Percentiles rank a stretch among this genome's conserved stretches.
These are phyloP conservation scores for Ganoderma meredithae DNA, from an alignment of 1,284 basidiomycete species.

Conservation along the genomic window DNA sequence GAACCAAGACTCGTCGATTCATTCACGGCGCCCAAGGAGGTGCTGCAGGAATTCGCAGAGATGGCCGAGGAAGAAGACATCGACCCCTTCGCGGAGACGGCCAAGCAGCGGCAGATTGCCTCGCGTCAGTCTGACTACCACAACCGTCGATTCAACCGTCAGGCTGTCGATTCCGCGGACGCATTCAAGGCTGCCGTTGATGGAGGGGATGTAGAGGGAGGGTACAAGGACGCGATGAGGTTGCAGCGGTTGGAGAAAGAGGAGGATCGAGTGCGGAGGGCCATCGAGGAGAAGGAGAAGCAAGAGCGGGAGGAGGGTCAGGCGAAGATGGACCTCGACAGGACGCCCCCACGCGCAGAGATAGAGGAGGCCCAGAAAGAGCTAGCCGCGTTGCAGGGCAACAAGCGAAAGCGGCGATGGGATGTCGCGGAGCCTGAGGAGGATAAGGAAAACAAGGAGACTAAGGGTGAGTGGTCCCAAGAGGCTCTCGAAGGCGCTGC, in stretches of 20 bases:
- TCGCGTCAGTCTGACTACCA: slow-evolving; percentile 97
- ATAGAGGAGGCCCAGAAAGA: slow-evolving; percentile 74
- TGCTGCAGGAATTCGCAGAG: slow-evolving; percentile 93
- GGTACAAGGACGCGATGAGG: slow-evolving; percentile 98
- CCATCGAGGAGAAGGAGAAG: slow-evolving; percentile 89
- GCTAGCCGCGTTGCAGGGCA: slow-evolving; percentile 66
- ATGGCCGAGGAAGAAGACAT: slow-evolving; percentile 91
- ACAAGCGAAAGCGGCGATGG: slow-evolving; percentile 89
- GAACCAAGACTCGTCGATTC: slow-evolving; percentile 71
- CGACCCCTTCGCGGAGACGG: slow-evolving; percentile 94
- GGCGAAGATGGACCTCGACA: slow-evolving; percentile 87
- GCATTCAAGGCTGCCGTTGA: slow-evolving; percentile 75
- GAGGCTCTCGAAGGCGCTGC: slow-evolving; percentile 75
- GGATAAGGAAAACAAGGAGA: slow-evolving; percentile 66
- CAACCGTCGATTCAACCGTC: slow-evolving; percentile 87
- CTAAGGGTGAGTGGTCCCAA: slow-evolving; percentile 73
- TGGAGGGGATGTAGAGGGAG: slow-evolving; percentile 78
- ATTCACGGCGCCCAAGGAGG: slow-evolving; percentile 92
- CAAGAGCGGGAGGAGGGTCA: slow-evolving; percentile 83
- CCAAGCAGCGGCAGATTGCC: slow-evolving; percentile 92
- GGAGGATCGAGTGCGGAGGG: slow-evolving; percentile 84
- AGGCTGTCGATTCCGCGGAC: slow-evolving; percentile 80
- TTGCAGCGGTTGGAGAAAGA: slow-evolving; percentile 92
- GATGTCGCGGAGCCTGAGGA: slow-evolving; percentile 77
- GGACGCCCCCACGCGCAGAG: slow-evolving; percentile 84